Evolutionary conservation across 2,329 filamentous ascomycete genomes (phyloP).

Genomic region (Arthrocladium fulminans): DNA sequence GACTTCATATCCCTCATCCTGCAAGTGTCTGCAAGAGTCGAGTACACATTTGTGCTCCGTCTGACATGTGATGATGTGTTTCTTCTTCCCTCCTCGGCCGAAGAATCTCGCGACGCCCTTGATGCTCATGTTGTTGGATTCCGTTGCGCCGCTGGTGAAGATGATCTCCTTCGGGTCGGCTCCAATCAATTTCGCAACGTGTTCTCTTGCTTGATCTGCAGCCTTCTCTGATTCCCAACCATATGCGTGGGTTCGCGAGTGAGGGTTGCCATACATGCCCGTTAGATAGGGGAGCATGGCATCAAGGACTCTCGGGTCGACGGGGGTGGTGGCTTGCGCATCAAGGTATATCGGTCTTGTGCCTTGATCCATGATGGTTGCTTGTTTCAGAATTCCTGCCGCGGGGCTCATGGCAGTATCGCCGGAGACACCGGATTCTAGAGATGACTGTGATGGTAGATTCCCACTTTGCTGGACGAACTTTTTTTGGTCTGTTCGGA

Average conservation of each 20-base stretch:
- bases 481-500: conserved; percentile 76
- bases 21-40: conserved; percentile 91
- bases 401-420: conserved; percentile 72
- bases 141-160: conserved; percentile 94
- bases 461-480: conserved; percentile 55
- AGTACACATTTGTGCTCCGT: conserved; percentile 99
- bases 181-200: conserved; percentile 80
- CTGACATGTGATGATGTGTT: conserved; percentile 93
- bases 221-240: conserved; percentile 97
- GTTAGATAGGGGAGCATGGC: conserved; percentile 94
- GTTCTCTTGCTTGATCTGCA: conserved; percentile 73
- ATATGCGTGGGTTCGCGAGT: conserved; percentile 94
- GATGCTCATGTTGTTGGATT: conserved; percentile 99
- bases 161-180: conserved; percentile 97
- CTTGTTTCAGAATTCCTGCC: conserved; percentile 77
- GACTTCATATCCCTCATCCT: conserved; percentile 91
- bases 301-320: conserved; percentile 89
- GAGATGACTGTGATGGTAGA: conserved; percentile 38
- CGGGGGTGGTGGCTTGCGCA: conserved; percentile 94
- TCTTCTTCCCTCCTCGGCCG: conserved; percentile 88
- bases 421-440: conserved; percentile 48
- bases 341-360: conserved; percentile 93
- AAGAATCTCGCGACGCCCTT: conserved; percentile 97
- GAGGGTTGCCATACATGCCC: conserved; percentile 90
- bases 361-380: conserved; percentile 85